Base-by-base conservation (phyloP, 805 yeast species). In the Saccharomycopsis microspora region DNA sequence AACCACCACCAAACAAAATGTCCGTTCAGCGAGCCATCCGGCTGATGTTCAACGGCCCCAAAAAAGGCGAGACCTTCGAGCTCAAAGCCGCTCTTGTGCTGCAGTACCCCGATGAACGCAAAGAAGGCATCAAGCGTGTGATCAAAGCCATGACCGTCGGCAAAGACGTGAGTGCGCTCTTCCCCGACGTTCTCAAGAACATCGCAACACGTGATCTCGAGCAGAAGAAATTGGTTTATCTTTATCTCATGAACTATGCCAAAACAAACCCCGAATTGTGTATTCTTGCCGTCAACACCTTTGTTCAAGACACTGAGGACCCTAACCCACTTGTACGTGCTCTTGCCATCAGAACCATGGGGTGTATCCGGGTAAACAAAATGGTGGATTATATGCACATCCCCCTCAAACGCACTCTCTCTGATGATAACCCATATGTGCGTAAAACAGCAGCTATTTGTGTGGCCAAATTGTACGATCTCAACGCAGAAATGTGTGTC, bases 101-200 rank as follows among this genome's bases (percentile, higher is more conserved):
- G 5, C 97, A 87, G 66, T 93, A 86, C 65, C 95, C 96, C 30
- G 82, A 78, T 55, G 97, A 94, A 60, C 75, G 96, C 51, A 93
- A 93, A 62, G 98, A 93, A 63, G 95, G 98, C 11, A 93, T 93
- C 56, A 95, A 90, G 66, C 76, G 96, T 51, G 96, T 94, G 27
- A 93, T 93, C 60, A 94, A 93, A 49, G 97, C 96, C 51, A 93
- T 93, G 99, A 93, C 98, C 0, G 77, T 88, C 32, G 97, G 97
- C 7, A 93, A 93, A 61, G 98, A 93, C 63, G 97, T 93, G 29
- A 85, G 95, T 19, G 78, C 94, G 1, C 70, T 93, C 47, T 93
- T 93, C 58, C 98, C 99, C 1, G 97, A 93, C 64, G 94, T 93
- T 31, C 70, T 93, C 63, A 94, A 93, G 67, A 93, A 93, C 66